Evolutionary conservation across 108 stramenopile species (phyloP).

Genomic region (Pseudonitzschia multistriata): DNA sequence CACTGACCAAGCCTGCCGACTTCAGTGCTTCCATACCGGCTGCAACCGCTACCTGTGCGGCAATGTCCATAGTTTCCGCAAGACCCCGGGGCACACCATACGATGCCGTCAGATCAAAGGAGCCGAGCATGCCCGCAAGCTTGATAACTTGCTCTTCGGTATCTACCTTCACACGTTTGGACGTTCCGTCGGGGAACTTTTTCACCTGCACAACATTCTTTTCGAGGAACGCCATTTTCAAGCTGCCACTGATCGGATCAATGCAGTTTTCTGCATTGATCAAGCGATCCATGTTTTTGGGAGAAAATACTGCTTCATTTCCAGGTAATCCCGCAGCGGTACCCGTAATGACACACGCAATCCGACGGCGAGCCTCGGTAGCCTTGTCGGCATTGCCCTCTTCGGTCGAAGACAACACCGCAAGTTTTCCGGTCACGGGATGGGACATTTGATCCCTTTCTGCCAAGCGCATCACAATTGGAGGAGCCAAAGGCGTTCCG

Average conservation of each 20-base stretch:
- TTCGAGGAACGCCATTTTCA: conserved; percentile 80
- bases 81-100: conserved; percentile 90
- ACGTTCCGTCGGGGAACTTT: conserved; percentile 66
- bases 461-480: conserved; percentile 69
- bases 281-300: conserved; percentile 73
- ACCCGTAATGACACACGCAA: conserved; percentile 92
- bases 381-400: conserved; percentile 47
- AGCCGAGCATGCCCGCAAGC: conserved; percentile 87
- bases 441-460: conserved; percentile 55
- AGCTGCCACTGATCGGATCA: conserved; percentile 54
- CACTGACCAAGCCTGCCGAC: conserved; percentile 87
- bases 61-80: conserved; percentile 94
- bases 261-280: conserved; percentile 85
- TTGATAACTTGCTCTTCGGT: conserved; percentile 70
- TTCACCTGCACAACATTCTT: conserved; percentile 91
- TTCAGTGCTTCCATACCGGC: conserved; percentile 95
- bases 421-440: conserved; percentile 70
- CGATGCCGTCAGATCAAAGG: conserved; percentile 62
- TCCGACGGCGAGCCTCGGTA: conserved; percentile 52
- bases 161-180: conserved; percentile 53
- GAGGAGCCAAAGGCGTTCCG: conserved; percentile 71
- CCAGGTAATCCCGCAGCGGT: conserved; percentile 93
- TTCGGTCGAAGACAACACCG: conserved; percentile 47
- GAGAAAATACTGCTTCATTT: conserved; percentile 60
- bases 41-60: conserved; percentile 94